phyloP scores from a whole-genome alignment of 331 rosid genomes.

The Rosa hybrid region DNA sequence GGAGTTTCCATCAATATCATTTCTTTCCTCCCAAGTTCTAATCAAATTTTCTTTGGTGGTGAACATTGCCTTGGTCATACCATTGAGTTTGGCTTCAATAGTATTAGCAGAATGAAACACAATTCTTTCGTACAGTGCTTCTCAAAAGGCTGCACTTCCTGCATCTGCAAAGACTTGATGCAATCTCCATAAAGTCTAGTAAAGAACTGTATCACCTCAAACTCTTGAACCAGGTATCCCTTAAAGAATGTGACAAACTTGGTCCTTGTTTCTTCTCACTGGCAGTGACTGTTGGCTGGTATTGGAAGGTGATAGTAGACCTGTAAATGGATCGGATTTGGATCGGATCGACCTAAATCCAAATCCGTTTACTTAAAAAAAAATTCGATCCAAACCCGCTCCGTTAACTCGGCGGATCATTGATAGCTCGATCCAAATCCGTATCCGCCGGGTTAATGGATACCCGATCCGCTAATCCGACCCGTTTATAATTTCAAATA shows the following conservation, averaged over 20 bases:
- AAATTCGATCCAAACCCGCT: too few species aligned
- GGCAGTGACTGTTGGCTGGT: not conserved
- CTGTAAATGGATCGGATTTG: not conserved
- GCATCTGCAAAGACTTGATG: slow-evolving; percentile 60
- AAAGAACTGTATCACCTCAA: slow-evolving; percentile 61
- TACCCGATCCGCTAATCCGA: too few species aligned
- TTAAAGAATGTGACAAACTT: slow-evolving; percentile 74
- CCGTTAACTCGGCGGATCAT: too few species aligned
- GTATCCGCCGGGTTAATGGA: too few species aligned
- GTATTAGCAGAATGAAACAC: slow-evolving; percentile 37
- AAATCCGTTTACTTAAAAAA: too few species aligned
- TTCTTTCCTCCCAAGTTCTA: too few species aligned
- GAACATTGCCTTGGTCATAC: slow-evolving; percentile 49
- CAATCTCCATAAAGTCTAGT: slow-evolving; percentile 45
- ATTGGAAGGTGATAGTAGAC: not conserved
- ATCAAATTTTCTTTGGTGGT: slow-evolving; percentile 10
- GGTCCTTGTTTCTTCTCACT: slow-evolving; percentile 32
- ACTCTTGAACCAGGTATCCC: slow-evolving; percentile 56
- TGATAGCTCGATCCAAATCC: too few species aligned
- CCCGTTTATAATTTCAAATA: too few species aligned
- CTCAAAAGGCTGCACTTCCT: slow-evolving; percentile 41
- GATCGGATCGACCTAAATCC: too few species aligned
- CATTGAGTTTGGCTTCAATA: slow-evolving; percentile 50
- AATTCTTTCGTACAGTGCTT: slow-evolving; percentile 60
- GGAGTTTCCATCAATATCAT: too few species aligned